Base-by-base conservation (phyloP, 1,139 yeast species). In the Candida dubliniensis region DNA sequence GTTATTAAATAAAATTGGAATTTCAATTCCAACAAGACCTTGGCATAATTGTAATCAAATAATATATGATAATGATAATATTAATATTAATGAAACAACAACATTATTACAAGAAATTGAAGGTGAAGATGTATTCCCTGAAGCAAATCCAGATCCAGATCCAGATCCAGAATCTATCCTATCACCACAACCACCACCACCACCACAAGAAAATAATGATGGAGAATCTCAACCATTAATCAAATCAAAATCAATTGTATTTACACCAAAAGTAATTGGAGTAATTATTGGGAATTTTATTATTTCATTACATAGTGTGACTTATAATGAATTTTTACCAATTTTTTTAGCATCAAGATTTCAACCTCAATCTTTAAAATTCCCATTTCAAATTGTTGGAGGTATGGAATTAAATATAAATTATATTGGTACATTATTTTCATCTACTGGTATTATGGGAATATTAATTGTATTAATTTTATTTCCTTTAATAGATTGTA, bases 251-350 rank as follows among this genome's bases (percentile, higher is more conserved):
- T 43, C 50, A 11, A 43, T 46, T 26, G 54, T 54, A 23, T 60
- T 63, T 42, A 58, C 68, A 4, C 50, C 55, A 5, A 55, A 53
- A 4, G 67, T 64, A 8, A 42, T 61, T 5, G 54, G 61, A 9
- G 51, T 49, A 10, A 44, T 49, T 8, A 46, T 46, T 2, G 52
- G 51, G 8, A 47, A 47, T 37, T 47, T 50, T 32, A 47, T 50
- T n/a, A 49, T 52, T 29, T 50, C 55, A 8, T 46, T 77, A 46
- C 84, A 79, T 54, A 59, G 69, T 13, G 67, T 78, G 9, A 76
- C 79, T 3, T 79, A 69, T 56, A 73, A 69, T 46, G 87, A 82
- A 58, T 78, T 82, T 50, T 59, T 81, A 34, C 87, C 87, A 8
- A 76, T 82, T 5, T 77, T 77, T 46, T 61, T 81, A 13, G 82